Base-by-base conservation (phyloP, 2,329 filamentous ascomycete genomes). In the Talaromyces marneffei region DNA sequence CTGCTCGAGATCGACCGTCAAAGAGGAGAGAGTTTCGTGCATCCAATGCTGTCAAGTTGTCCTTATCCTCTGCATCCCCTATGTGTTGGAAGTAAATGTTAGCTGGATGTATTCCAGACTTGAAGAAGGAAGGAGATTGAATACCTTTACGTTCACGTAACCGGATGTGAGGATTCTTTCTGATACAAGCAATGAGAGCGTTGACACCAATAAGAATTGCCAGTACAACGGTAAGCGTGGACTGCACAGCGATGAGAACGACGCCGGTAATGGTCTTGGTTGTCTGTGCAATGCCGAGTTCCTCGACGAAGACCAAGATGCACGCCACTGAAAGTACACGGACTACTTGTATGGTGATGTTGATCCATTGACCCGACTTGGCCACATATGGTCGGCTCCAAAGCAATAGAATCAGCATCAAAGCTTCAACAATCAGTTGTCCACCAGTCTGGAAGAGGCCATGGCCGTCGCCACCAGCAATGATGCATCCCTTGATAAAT, bases 201-300 rank as follows among this genome's bases (percentile, higher is more conserved):
- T 97, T 97, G 79, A 92, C 90, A 10, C 85, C 84, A 68, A 99
- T 96, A 31, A 97, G 82, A 57, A 97, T 89, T 3, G 91, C 92
- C 61, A 99, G 81, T 25, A 91, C 76, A 64, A 84, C 92, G 5
- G 92, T 96, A 66, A 99, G 79, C 0, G 87, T 84, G 0, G 90
- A 90, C 77, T 99, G 94, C 4, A 97, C 83, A n/a, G 87, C 91
- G 66, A 97, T 94, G 62, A 99, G 83, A 16, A 92, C 90, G n/a
- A 97, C 85, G 60, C 94, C 94, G 16, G 91, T 93, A 55, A 97
- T 85, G 0, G 94, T 97, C 80, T 97, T 91, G 9, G 93, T 97
- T 9, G 92, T 96, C 75, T 97, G 88, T 5, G 87, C 83, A 67
- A 99, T 88, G 61, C 90, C 90, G 59, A 99, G 86, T 77, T 97